Evolutionary conservation across 768 basidiomycete genomes (phyloP), one percentile per base, ranked within the genome.

Genomic region (Mycena olivaceomarginata): DNA sequence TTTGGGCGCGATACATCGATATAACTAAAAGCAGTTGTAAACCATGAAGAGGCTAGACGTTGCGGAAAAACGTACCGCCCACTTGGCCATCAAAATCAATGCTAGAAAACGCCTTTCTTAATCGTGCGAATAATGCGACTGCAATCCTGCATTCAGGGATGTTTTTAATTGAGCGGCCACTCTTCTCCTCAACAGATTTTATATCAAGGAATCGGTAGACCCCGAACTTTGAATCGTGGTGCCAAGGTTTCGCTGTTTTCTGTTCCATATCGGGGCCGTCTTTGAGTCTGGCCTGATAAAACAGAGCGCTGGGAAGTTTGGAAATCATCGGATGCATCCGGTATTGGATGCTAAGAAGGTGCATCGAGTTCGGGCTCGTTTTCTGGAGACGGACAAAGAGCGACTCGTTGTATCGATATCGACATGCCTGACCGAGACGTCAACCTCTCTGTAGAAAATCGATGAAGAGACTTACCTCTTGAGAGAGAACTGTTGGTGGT

Each of bases 271-370:
- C 91, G 4, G 97, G 97, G 1, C 98, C 98, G 83, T 99, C 97
- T 59, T 91, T 86, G 12, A 99, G 87, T 46, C 91, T 89, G 9
- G 93, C 92, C 69, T 93, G 87, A 83, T 99, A 99, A 86, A 99
- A 99, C 2, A 97, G 85, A 62, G 89, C 90, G 75, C 97, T 98
- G 0, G 98, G 98, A 20, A 99, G 90, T 67, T 88, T 88, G 77
- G 97, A 98, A 82, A 99, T 99, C 67, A 96, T 94, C 2, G 98
- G 98, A 83, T 99, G 98, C 98, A 99, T 99, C 79, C 98, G 98
- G 83, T 99, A 99, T 86, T 99, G 98, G 56, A 99, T 99, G 80
- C 98, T 98, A 62, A 99, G 86, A 1, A 99, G 89, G 85, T 99
- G 97, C 53, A 98, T 96, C 22, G 95, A 93, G n/a, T 95, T 92